Conservation (phyloP, 2,329 filamentous ascomycete species). For the Apiospora malaysiana region DNA sequence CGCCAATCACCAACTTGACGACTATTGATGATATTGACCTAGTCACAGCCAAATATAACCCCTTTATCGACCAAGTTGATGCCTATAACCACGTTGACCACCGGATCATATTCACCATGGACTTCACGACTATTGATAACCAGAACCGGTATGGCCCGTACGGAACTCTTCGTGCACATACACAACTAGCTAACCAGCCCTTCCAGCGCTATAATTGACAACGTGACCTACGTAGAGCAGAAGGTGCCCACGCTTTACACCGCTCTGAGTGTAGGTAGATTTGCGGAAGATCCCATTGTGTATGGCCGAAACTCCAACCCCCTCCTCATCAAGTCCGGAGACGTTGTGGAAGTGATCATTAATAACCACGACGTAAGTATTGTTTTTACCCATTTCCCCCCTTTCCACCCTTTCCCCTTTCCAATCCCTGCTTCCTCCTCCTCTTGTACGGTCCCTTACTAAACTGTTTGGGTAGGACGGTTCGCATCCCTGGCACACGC, state of each 20-base stretch:
- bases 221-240: conserved; percentile 74
- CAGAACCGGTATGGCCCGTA: background rate
- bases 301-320: conserved; percentile 72
- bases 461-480: conserved; percentile 48
- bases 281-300: conserved; percentile 61
- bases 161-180: too few species aligned
- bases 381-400: background rate
- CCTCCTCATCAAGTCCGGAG: conserved; percentile 69
- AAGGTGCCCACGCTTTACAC: conserved; percentile 85
- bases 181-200: background rate
- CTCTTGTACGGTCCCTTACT: too few species aligned
- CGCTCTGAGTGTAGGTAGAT: conserved; percentile 67
- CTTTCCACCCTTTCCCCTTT: background rate
- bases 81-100: background rate
- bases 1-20: background rate
- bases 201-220: conserved; percentile 69
- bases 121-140: background rate
- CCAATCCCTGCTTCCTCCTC: background rate
- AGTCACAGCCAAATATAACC: background rate
- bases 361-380: conserved; percentile 68
- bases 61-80: background rate
- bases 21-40: background rate
- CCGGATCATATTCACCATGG: background rate
- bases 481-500: conserved; percentile 69
- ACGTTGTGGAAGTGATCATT: conserved; percentile 74